A percentile compares a stretch with the other conserved stretches of the same genome.
Evolutionary conservation across 306 rosid genomes (phyloP).

Genomic region (Trifolium repens): DNA sequence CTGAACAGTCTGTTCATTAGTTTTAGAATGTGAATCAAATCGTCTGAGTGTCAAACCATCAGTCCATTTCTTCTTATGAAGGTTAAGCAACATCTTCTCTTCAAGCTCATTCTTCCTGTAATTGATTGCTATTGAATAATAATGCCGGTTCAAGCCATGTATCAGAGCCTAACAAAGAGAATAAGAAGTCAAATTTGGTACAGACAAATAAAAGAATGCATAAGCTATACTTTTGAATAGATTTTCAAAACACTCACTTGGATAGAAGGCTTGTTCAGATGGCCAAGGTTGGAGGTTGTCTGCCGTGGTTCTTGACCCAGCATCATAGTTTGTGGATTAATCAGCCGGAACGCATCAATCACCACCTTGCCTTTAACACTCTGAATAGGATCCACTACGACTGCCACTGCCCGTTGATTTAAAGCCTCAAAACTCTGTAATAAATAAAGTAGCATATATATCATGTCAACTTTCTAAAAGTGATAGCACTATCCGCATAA

Average conservation of each 20-base stretch:
- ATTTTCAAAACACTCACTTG: conserved; percentile 61
- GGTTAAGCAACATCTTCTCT: conserved; percentile 93
- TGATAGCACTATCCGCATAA: neutral
- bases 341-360: conserved; percentile 92
- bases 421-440: conserved; percentile 96
- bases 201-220: conserved; percentile 13
- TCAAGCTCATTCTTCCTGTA: conserved; percentile 95
- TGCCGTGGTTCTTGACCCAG: conserved; percentile 96
- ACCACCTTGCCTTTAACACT: conserved; percentile 97
- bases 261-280: conserved; percentile 92
- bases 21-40: conserved; percentile 89
- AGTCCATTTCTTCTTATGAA: conserved; percentile 98
- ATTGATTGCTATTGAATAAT: conserved; percentile 88
- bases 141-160: conserved; percentile 95
- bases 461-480: conserved; percentile 9
- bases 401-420: conserved; percentile 95
- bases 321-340: conserved; percentile 97
- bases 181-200: conserved; percentile 27
- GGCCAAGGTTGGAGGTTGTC: conserved; percentile 93
- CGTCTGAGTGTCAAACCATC: conserved; percentile 82
- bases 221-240: conserved; percentile 12
- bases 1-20: conserved; percentile 94
- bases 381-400: conserved; percentile 96
- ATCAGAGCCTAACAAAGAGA: conserved; percentile 78
- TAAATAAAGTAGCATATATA: conserved; percentile 7